Percentiles rank a stretch among this genome's conserved stretches.
phyloP scores from a whole-genome alignment of 2,329 filamentous ascomycete genomes.

The Plectosphaerella sp. region DNA sequence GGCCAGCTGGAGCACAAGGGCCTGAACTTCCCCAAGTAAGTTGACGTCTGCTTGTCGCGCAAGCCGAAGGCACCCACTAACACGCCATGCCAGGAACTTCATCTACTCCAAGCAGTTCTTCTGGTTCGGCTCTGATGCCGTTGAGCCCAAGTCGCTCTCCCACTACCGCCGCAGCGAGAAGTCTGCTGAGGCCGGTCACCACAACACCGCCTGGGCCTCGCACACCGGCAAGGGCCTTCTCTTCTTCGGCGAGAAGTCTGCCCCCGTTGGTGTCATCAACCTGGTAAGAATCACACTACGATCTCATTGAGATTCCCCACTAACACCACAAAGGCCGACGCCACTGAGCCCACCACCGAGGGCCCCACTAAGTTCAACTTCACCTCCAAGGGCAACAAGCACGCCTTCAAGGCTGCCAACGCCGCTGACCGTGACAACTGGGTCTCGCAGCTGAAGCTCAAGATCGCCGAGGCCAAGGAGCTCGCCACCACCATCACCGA shows the following conservation, averaged over 20 bases:
- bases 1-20: conserved; percentile 89
- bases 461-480: conserved; percentile 81
- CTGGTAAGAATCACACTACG: conserved; percentile 54
- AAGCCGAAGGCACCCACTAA: conserved; percentile 15
- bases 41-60: conserved; percentile 3
- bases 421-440: conserved; percentile 84
- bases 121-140: conserved; percentile 71
- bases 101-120: conserved; percentile 92
- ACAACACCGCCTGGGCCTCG: conserved; percentile 81
- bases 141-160: conserved; percentile 69
- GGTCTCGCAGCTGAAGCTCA: conserved; percentile 78
- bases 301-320: conserved; percentile 7
- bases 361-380: conserved; percentile 80
- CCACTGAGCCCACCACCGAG: conserved; percentile 68
- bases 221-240: conserved; percentile 94
- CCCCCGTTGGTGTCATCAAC: conserved; percentile 77
- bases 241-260: conserved; percentile 83
- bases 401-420: conserved; percentile 80
- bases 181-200: conserved; percentile 67
- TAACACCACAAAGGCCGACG: conserved; percentile 46
- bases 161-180: conserved; percentile 87
- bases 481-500: conserved; percentile 67
- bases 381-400: conserved; percentile 82
- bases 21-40: conserved; percentile 81
- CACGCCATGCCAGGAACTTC: conserved; percentile 60